These are phyloP conservation scores for Gorgonomyces haynaldii DNA, from an alignment of 192 early-diverging fungal species.

Conservation along the genomic window DNA sequence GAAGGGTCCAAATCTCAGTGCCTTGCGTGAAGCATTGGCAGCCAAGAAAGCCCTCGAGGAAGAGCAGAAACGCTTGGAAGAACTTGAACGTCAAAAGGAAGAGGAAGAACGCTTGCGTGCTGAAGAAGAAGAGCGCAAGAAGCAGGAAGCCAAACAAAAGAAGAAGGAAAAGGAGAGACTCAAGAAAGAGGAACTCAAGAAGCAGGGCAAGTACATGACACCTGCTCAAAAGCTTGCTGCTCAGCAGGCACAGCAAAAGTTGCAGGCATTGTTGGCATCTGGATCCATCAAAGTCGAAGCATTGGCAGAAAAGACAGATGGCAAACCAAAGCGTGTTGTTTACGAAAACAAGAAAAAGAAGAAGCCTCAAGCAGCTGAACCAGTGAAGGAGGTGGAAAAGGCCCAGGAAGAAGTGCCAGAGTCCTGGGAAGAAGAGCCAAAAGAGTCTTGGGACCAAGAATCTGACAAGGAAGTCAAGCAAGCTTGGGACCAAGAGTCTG, in stretches of 20 bases:
- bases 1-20: conserved; percentile 37
- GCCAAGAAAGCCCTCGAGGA: conserved; percentile 67
- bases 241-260: conserved; percentile 51
- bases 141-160: conserved; percentile 55
- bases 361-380: conserved; percentile 16
- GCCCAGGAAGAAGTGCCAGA: conserved; percentile 13
- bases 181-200: conserved; percentile 76
- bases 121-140: conserved; percentile 44
- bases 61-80: conserved; percentile 39
- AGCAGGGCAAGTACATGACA: conserved; percentile 84
- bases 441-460: conserved; percentile 33
- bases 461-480: conserved; percentile 56
- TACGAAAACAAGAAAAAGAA: conserved; percentile 72
- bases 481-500: conserved; percentile 32
- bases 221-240: conserved; percentile 85
- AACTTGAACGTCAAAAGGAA: conserved; percentile 17
- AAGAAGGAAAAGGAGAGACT: conserved; percentile 76
- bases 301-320: conserved; percentile 30
- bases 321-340: conserved; percentile 56
- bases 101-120: conserved; percentile 61
- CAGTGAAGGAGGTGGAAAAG: conserved; percentile 31
- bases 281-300: conserved; percentile 65
- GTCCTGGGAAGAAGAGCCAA: conserved; percentile 18
- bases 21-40: conserved; percentile 53
- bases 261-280: conserved; percentile 66